Conservation (phyloP, 192 early-diverging fungal species). For the Coemansia sp. region DNA sequence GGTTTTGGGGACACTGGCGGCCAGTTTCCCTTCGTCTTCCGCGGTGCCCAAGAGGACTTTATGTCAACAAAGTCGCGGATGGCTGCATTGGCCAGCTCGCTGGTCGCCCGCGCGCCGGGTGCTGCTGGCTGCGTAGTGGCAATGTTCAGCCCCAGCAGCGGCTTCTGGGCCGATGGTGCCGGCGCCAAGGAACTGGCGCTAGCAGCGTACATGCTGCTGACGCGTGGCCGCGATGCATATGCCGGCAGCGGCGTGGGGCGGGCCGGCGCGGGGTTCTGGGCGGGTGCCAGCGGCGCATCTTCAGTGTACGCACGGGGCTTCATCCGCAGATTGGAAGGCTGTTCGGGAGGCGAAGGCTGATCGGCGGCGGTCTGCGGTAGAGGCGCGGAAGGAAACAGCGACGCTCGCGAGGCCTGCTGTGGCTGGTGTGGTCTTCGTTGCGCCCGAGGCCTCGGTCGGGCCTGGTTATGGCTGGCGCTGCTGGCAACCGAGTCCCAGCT, state of each 20-base stretch:
- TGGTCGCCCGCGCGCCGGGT: constrained; percentile 6
- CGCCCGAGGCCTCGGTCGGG: no score
- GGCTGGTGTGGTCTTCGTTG: no score
- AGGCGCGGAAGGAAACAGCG: no score
- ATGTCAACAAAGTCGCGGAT: constrained; percentile 28
- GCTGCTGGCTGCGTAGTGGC: no score
- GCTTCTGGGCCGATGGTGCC: no score
- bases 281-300: no score
- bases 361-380: neutral
- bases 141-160: no score
- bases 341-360: neutral
- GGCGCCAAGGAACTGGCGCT: neutral
- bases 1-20: neutral
- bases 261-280: no score
- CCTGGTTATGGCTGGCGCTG: neutral
- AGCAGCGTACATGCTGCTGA: constrained; percentile 26
- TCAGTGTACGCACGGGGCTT: constrained; percentile 37
- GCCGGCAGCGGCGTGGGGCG: neutral
- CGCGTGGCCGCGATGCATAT: constrained; percentile 10
- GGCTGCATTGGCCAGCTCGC: constrained; percentile 17
- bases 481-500: constrained; percentile 19
- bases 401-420: no score
- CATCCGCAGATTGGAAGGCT: neutral
- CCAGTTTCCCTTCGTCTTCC: neutral
- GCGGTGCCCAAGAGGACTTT: neutral